Conservation (phyloP, 495 filamentous ascomycete genomes). For the Aspergillus diversus region DNA sequence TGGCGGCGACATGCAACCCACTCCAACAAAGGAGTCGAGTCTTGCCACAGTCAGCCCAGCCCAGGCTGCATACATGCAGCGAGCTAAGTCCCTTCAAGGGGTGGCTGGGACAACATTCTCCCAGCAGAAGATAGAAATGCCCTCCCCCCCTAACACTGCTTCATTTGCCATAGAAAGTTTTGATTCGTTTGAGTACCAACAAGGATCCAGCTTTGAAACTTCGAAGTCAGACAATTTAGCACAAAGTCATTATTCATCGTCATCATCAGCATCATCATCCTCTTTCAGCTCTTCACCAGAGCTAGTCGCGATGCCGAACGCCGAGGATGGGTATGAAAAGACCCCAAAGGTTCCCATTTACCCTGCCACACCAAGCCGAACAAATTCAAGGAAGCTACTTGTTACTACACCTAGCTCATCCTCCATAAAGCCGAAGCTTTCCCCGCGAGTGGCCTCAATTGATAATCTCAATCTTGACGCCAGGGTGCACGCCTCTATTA, state of each 20-base stretch:
- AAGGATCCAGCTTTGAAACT: constrained; percentile 35
- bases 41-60: constrained; percentile 40
- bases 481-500: constrained; percentile 55
- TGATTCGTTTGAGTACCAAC: constrained; percentile 37
- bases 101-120: constrained; percentile 39
- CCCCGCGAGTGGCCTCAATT: constrained; percentile 44
- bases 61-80: constrained; percentile 48
- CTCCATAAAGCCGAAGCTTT: constrained; percentile 35
- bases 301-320: constrained; percentile 48
- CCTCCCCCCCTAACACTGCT: constrained; percentile 53
- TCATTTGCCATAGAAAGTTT: constrained; percentile 38
- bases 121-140: constrained; percentile 45
- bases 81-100: constrained; percentile 51
- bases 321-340: constrained; percentile 30
- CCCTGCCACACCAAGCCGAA: constrained; percentile 31
- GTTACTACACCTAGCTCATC: constrained; percentile 31
- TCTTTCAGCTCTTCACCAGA: constrained; percentile 54
- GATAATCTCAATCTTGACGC: constrained; percentile 51
- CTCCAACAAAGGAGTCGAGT: constrained; percentile 40
- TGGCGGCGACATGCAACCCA: constrained; percentile 33
- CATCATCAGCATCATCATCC: constrained; percentile 48
- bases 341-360: constrained; percentile 36
- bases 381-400: constrained; percentile 20
- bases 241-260: constrained; percentile 33
- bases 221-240: constrained; percentile 30